A percentile compares a stretch with the other conserved stretches of the same genome.
Evolutionary conservation across 1,284 basidiomycete genomes (phyloP).

Genomic region (Irpex lacteus): DNA sequence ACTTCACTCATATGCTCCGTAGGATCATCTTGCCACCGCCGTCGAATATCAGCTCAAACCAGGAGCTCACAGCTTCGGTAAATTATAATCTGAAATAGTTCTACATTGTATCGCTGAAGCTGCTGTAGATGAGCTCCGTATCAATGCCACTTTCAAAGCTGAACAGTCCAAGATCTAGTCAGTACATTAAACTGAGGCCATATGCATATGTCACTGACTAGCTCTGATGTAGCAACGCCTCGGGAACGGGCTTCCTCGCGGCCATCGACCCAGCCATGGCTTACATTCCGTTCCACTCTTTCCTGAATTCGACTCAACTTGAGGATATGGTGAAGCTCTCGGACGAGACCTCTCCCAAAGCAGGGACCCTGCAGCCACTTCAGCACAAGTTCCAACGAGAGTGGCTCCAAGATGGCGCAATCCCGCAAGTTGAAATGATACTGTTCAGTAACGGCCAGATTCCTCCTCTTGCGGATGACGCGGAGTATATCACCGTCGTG

Average conservation of each 20-base stretch:
- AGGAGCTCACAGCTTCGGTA: constrained; percentile 11
- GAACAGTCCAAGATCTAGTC: constrained; percentile 6
- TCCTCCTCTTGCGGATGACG: background rate
- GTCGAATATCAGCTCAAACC: constrained; percentile 15
- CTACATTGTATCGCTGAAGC: no score
- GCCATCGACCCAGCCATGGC: constrained; percentile 6
- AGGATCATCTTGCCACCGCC: constrained; percentile 4
- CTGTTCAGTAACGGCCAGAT: constrained; percentile 7
- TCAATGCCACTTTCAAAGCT: constrained; percentile 9
- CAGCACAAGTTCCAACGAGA: constrained; percentile 7
- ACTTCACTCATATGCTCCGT: background rate
- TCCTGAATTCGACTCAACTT: background rate
- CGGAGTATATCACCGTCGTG: constrained; percentile 9
- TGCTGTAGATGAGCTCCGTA: constrained; percentile 8
- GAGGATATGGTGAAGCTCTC: background rate
- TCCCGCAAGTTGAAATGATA: constrained; percentile 10
- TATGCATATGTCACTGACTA: no score
- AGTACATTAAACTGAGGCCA: background rate
- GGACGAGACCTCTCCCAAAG: background rate
- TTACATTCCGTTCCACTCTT: constrained; percentile 6
- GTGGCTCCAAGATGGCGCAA: constrained; percentile 5
- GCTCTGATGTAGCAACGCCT: constrained; percentile 1
- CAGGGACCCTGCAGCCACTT: background rate
- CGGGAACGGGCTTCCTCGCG: constrained; percentile 7
- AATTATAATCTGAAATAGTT: no score